phyloP scores from a whole-genome alignment of 192 early-diverging fungal genomes.

The Funneliformis geosporum region DNA sequence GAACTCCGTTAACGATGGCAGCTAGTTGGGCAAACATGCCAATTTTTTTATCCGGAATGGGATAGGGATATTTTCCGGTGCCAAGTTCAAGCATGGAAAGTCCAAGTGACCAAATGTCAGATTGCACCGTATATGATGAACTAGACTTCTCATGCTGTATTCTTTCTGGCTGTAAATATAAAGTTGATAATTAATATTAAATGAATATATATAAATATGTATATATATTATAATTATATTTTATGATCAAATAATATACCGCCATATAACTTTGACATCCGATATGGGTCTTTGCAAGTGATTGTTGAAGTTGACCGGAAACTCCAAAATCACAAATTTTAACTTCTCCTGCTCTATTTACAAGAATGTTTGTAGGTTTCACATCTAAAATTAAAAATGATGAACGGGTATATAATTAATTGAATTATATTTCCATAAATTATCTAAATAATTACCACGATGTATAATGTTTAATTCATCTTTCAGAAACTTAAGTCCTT shows the following conservation, averaged over 20 bases:
- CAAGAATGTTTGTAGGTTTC: slow-evolving; percentile 93
- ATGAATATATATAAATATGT: background rate
- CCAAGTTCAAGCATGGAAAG: slow-evolving; percentile 85
- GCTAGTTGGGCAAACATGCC: slow-evolving; percentile 86
- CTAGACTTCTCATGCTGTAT: slow-evolving; percentile 65
- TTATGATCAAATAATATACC: slow-evolving; percentile 42
- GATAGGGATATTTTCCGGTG: slow-evolving; percentile 80
- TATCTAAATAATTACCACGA: slow-evolving; percentile 51
- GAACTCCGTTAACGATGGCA: slow-evolving; percentile 79
- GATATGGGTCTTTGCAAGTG: slow-evolving; percentile 89
- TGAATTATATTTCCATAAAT: background rate
- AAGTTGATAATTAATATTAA: background rate
- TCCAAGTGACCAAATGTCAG: slow-evolving; percentile 94
- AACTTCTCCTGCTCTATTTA: slow-evolving; percentile 83
- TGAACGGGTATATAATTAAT: background rate
- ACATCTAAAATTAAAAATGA: slow-evolving; percentile 62
- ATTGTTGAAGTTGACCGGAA: slow-evolving; percentile 84
- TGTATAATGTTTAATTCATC: slow-evolving; percentile 88
- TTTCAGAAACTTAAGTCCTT: slow-evolving; percentile 84
- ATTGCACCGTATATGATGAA: slow-evolving; percentile 85
- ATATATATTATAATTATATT: background rate
- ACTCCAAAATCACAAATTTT: slow-evolving; percentile 98
- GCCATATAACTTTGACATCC: slow-evolving; percentile 97
- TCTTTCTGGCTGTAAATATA: slow-evolving; percentile 74
- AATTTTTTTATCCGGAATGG: slow-evolving; percentile 50